Percentiles rank a stretch among this genome's conserved stretches.
phyloP scores from a whole-genome alignment of 1,284 basidiomycete genomes.

The Cronartium quercuum region DNA sequence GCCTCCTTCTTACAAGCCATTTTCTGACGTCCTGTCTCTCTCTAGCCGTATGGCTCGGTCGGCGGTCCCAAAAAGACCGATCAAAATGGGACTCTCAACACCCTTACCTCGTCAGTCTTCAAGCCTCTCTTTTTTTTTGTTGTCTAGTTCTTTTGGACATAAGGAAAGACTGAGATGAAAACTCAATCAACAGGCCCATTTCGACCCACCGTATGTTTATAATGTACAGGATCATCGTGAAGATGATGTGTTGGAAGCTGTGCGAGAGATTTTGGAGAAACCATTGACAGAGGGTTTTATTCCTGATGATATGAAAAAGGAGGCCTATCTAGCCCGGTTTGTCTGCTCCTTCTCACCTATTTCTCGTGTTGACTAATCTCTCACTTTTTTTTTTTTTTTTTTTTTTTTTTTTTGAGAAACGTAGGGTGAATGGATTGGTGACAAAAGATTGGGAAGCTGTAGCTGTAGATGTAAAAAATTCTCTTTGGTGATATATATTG shows the following conservation, averaged over 20 bases:
- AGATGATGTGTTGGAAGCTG: conserved; percentile 6
- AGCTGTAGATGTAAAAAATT: no score
- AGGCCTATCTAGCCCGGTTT: conserved; percentile 15
- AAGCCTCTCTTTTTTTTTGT: not conserved
- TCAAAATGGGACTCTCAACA: conserved; percentile 38
- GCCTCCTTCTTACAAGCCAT: not conserved
- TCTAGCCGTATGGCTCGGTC: conserved; percentile 27
- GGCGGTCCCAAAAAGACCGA: conserved; percentile 9
- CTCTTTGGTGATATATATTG: no score
- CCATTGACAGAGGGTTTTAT: conserved; percentile 13
- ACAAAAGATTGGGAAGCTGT: not conserved
- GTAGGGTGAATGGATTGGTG: not conserved
- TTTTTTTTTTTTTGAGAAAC: not conserved
- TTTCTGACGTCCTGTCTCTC: not conserved
- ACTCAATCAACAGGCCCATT: not conserved
- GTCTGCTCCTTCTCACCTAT: no score
- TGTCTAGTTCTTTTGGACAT: not conserved
- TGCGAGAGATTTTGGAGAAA: conserved; percentile 10
- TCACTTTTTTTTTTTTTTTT: not conserved
- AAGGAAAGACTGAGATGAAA: not conserved
- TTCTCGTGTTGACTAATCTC: no score
- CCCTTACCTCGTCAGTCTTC: conserved; percentile 21
- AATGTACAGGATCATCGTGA: conserved; percentile 29
- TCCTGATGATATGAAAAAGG: conserved; percentile 20
- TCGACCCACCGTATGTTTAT: conserved; percentile 36